Conservation (phyloP, 371 early-diverging fungal genomes). For the Synchytrium microbalum region DNA sequence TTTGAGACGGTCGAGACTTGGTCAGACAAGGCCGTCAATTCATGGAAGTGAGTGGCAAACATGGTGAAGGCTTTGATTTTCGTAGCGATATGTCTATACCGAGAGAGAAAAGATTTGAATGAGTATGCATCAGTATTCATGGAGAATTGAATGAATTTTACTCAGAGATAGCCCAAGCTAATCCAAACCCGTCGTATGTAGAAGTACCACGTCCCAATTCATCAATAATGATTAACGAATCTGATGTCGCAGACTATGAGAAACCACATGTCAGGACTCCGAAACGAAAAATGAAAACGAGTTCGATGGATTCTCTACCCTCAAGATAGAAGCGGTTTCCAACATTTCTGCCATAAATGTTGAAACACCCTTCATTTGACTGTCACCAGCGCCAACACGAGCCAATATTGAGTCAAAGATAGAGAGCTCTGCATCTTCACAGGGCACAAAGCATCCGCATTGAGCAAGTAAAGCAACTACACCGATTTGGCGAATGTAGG, state of each 20-base stretch:
- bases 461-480: slow-evolving; percentile 90
- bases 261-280: slow-evolving; percentile 36
- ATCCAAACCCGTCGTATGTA: slow-evolving; percentile 70
- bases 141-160: slow-evolving; percentile 56
- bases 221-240: slow-evolving; percentile 90
- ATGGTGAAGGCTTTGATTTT: slow-evolving; percentile 58
- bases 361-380: slow-evolving; percentile 56
- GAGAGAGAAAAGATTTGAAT: slow-evolving; percentile 9
- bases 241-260: slow-evolving; percentile 61
- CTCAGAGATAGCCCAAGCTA: slow-evolving; percentile 77
- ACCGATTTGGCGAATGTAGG: slow-evolving; percentile 85
- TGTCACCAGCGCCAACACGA: slow-evolving; percentile 35
- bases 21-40: slow-evolving; percentile 59
- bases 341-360: slow-evolving; percentile 92
- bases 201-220: slow-evolving; percentile 96
- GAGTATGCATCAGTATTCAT: not conserved
- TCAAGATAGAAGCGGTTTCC: slow-evolving; percentile 77
- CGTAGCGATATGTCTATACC: slow-evolving; percentile 64
- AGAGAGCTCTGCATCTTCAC: slow-evolving; percentile 73
- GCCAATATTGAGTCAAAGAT: slow-evolving; percentile 61
- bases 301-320: slow-evolving; percentile 31
- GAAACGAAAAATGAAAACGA: not conserved
- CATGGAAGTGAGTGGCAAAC: slow-evolving; percentile 59
- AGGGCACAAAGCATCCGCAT: slow-evolving; percentile 90
- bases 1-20: slow-evolving; percentile 70